Evolutionary conservation across 495 filamentous ascomycete species (phyloP), one percentile per base, ranked within the genome.

Genomic region (Penicillium cinerascens): DNA sequence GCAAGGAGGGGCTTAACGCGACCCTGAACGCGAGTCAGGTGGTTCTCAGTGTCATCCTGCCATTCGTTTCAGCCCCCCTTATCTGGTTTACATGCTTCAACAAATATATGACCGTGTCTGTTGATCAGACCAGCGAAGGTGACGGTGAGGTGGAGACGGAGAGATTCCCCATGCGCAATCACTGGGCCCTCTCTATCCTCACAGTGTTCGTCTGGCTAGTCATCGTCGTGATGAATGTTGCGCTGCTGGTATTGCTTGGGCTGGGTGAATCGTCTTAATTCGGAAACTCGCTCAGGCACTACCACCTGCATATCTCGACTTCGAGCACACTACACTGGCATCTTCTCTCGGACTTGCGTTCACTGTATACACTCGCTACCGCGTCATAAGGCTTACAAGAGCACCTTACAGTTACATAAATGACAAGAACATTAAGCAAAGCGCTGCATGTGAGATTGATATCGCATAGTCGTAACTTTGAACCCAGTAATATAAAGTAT

Each of bases 21-120:
- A 87, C 91, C 3, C 69, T 95, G 33, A 90, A 83, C 46, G 90
- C 79, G 3, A 84, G 75, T 16, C 91, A 96, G 66, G 89, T 95
- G 47, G 89, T 83, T 2, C 69, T 96, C 37, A 89, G 86, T 55
- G 79, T 92, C 4, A 86, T 90, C 23, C 69, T 96, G 29, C 91
- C 91, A 0, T 89, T 95, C 62, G 83, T 92, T 25, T 83, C 79
- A 10, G 89, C 88, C 4, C 91, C 91, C 17, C 70, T 96, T 18
- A 87, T 96, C 56, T 96, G 85, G 65, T 95, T 95, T 60, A 96
- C 91, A 1, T 89, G 87, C 52, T 76, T 84, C 40, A 84, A 86
- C 52, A 79, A 82, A 56, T 93, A 88, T 64, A 95, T 96, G 91
- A 87, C 79, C 20, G 89, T 89, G 6, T 61, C 68, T 13, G 60